Percentiles rank a stretch among this genome's conserved stretches.
These are phyloP conservation scores for Trichophyton equinum DNA, from an alignment of 2,329 filamentous ascomycete genomes.

Conservation along the genomic window DNA sequence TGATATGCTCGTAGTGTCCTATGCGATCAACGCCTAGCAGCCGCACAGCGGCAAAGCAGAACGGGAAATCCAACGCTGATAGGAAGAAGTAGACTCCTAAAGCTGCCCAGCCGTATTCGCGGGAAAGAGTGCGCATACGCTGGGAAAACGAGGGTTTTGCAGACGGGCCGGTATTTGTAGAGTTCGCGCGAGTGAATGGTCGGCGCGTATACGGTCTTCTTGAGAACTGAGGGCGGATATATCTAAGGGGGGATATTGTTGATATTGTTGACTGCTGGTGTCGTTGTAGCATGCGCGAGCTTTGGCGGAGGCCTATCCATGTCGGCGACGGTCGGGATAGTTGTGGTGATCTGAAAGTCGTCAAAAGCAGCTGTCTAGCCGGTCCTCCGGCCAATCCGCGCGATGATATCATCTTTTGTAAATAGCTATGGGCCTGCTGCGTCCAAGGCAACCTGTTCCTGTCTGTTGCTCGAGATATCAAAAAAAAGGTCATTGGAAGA, in stretches of 20 bases:
- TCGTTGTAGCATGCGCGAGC: not conserved
- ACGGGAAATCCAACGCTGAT: slow-evolving; percentile 80
- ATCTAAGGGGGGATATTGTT: not conserved
- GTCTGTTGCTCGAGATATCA: not conserved
- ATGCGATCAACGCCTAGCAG: slow-evolving; percentile 75
- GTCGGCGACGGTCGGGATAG: slow-evolving; percentile 9
- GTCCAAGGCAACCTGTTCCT: not conserved
- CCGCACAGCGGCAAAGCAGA: slow-evolving; percentile 83
- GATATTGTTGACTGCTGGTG: not conserved
- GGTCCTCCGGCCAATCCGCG: not conserved
- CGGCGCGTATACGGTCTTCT: slow-evolving; percentile 1
- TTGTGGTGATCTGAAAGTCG: not conserved
- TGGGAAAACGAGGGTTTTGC: slow-evolving; percentile 45
- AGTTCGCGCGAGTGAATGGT: slow-evolving; percentile 19
- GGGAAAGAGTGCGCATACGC: slow-evolving; percentile 67
- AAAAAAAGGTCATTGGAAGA: not conserved
- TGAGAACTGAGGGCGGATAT: slow-evolving; percentile 4
- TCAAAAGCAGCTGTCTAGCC: not conserved
- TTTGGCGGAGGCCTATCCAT: not conserved
- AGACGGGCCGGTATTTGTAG: slow-evolving; percentile 14
- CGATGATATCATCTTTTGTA: not conserved
- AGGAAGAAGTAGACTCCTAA: slow-evolving; percentile 80
- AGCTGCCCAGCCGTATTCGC: slow-evolving; percentile 89
- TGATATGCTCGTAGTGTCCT: slow-evolving; percentile 42
- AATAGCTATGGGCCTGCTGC: not conserved